Conservation (phyloP, 192 early-diverging fungal species). For the Podila epicladia region DNA sequence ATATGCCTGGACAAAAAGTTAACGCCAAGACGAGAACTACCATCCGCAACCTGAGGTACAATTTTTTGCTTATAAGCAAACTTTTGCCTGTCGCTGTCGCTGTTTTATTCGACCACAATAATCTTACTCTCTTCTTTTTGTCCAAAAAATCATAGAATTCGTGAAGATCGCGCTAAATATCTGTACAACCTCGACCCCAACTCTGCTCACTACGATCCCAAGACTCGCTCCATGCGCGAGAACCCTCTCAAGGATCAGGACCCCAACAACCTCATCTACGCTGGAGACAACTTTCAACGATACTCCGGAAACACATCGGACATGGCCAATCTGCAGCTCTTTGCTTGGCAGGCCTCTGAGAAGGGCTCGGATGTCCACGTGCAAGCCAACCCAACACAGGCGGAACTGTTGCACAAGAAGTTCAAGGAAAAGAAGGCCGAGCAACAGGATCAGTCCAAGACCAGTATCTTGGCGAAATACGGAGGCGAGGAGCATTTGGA, state of each 20-base stretch:
- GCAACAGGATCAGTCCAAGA: slow-evolving; percentile 76
- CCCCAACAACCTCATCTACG: slow-evolving; percentile 62
- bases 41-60: slow-evolving; percentile 90
- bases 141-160: slow-evolving; percentile 67
- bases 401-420: slow-evolving; percentile 89
- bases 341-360: slow-evolving; percentile 93
- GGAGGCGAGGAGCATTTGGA: slow-evolving; percentile 96
- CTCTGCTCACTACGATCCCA: slow-evolving; percentile 98
- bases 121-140: background rate
- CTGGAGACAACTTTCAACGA: slow-evolving; percentile 95
- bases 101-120: background rate
- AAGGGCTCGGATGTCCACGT: slow-evolving; percentile 87
- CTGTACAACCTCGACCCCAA: slow-evolving; percentile 94
- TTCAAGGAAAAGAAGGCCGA: slow-evolving; percentile 85
- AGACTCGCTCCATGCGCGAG: slow-evolving; percentile 98
- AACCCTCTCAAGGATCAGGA: slow-evolving; percentile 85
- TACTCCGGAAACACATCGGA: slow-evolving; percentile 89
- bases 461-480: slow-evolving; percentile 86
- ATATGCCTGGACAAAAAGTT: slow-evolving; percentile 86
- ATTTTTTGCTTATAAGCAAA: too few species aligned
- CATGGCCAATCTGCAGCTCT: slow-evolving; percentile 85
- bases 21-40: slow-evolving; percentile 93
- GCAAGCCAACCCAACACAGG: slow-evolving; percentile 97
- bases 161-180: slow-evolving; percentile 99
- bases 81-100: background rate